phyloP scores from a whole-genome alignment of 345 rosid genomes.

The Conringia planisiliqua region DNA sequence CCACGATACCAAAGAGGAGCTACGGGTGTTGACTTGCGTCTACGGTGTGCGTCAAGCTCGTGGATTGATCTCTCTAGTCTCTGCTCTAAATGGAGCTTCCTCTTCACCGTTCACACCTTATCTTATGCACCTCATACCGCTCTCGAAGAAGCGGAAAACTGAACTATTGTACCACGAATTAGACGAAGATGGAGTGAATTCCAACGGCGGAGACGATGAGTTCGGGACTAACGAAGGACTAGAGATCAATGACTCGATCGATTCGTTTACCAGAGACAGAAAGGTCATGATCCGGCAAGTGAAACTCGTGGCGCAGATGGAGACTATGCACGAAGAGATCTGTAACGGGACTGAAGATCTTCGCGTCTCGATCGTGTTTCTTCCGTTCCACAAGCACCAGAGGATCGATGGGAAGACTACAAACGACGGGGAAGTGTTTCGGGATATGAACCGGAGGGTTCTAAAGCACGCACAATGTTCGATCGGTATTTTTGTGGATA shows the following conservation, averaged over 20 bases:
- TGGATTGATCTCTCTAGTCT: conserved; percentile 46
- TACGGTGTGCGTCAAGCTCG: conserved; percentile 74
- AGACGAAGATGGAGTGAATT: conserved; percentile 47
- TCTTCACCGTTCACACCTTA: conserved; percentile 48
- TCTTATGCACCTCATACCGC: conserved; percentile 75
- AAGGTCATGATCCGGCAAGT: conserved; percentile 47
- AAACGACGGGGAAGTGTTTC: conserved; percentile 52
- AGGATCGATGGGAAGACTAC: conserved; percentile 70
- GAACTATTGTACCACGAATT: conserved; percentile 62
- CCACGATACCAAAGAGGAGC: conserved; percentile 49
- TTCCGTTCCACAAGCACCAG: conserved; percentile 91
- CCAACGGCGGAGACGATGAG: conserved; percentile 61
- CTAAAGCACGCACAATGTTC: conserved; percentile 77
- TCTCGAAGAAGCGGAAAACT: conserved; percentile 49
- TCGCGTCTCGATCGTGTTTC: conserved; percentile 58
- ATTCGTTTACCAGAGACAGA: conserved; percentile 48
- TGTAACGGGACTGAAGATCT: conserved; percentile 67
- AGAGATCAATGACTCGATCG: conserved; percentile 71
- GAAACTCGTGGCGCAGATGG: conserved; percentile 56
- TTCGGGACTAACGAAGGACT: conserved; percentile 75
- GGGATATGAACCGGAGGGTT: conserved; percentile 66
- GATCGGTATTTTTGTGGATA: conserved; percentile 63
- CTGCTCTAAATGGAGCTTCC: conserved; percentile 49
- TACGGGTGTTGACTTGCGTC: conserved; percentile 62
- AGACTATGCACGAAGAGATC: conserved; percentile 61